These are phyloP conservation scores for Backusella australiensis DNA, from an alignment of 192 early-diverging fungal species.

Conservation along the genomic window DNA sequence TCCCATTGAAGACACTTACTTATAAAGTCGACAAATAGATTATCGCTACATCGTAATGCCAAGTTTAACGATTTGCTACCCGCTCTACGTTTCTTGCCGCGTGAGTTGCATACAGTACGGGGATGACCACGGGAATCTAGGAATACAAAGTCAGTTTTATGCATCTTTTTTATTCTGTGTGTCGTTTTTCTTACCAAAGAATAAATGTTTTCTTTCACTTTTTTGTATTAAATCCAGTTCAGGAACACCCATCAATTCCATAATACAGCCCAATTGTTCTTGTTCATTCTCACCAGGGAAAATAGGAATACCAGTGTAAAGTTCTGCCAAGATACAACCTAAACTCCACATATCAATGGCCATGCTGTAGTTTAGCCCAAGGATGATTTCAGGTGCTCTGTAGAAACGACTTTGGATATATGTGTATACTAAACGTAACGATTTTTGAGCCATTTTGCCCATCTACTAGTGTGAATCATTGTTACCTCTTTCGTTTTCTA, in stretches of 20 bases:
- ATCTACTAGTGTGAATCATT: neutral
- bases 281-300: constrained; percentile 98
- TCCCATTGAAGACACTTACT: constrained; percentile 86
- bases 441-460: neutral
- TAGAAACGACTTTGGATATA: constrained; percentile 99
- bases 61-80: constrained; percentile 75
- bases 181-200: constrained; percentile 70
- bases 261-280: constrained; percentile 92
- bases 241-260: constrained; percentile 90
- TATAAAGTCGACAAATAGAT: constrained; percentile 86
- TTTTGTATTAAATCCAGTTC: constrained; percentile 70
- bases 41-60: constrained; percentile 74
- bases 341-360: constrained; percentile 98
- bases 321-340: constrained; percentile 93
- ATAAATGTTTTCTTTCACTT: constrained; percentile 77
- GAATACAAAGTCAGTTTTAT: neutral
- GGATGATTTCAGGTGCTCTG: constrained; percentile 94
- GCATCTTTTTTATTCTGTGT: neutral
- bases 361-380: constrained; percentile 82
- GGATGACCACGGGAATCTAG: constrained; percentile 56
- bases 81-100: constrained; percentile 85
- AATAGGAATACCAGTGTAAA: constrained; percentile 82
- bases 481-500: constrained; percentile 74
- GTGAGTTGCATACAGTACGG: constrained; percentile 69
- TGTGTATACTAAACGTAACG: constrained; percentile 69